Conservation (phyloP, 768 basidiomycete genomes). For the Russula earlei region DNA sequence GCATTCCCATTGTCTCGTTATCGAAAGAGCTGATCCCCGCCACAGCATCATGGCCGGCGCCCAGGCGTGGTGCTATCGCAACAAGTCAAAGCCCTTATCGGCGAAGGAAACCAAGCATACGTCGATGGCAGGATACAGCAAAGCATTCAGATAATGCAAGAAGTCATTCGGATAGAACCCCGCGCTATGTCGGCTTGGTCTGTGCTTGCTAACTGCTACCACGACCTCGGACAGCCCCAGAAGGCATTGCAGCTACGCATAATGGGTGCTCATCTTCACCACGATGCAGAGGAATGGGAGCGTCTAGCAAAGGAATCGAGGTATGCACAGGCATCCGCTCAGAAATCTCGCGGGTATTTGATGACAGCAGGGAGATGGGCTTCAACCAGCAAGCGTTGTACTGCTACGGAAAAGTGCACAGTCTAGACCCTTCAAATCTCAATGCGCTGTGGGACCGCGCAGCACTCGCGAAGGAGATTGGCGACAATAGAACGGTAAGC, state of each 20-base stretch:
- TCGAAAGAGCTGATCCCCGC: neutral
- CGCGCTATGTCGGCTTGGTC: constrained; percentile 78
- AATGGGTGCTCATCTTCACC: constrained; percentile 81
- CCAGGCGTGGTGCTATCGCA: constrained; percentile 55
- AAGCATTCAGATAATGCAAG: constrained; percentile 74
- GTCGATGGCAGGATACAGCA: constrained; percentile 56
- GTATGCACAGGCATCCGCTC: constrained; percentile 31
- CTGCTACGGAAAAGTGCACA: constrained; percentile 78
- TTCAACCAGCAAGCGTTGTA: constrained; percentile 83
- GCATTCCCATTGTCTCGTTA: too few relatives aligned
- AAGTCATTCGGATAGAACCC: constrained; percentile 91
- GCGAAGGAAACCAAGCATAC: constrained; percentile 82
- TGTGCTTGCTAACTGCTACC: constrained; percentile 77
- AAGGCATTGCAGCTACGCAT: constrained; percentile 77
- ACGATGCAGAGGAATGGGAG: constrained; percentile 84
- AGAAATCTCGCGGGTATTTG: neutral
- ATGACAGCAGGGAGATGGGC: constrained; percentile 44
- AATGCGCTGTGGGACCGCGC: constrained; percentile 89
- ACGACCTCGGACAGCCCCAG: constrained; percentile 55
- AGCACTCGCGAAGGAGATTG: constrained; percentile 64
- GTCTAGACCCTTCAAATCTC: constrained; percentile 70
- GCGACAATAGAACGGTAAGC: constrained; percentile 56
- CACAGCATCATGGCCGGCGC: constrained; percentile 32
- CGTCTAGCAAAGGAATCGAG: constrained; percentile 64
- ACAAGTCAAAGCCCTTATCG: constrained; percentile 65